Percentiles rank a stretch among this genome's conserved stretches.
Conservation (phyloP, 306 rosid species). For the Urtica urens region DNA sequence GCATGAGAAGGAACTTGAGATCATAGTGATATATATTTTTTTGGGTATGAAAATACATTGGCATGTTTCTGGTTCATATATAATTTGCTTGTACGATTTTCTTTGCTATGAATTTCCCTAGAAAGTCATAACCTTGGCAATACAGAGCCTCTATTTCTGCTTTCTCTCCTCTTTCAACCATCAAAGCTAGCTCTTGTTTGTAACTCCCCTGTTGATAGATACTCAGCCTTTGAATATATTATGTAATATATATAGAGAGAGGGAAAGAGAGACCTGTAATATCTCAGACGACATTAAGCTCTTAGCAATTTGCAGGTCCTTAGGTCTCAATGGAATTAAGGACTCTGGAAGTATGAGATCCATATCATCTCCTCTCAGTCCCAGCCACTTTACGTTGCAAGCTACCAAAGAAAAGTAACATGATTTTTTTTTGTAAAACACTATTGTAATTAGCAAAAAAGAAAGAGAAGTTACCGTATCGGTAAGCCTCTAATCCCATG, state of each 20-base stretch:
- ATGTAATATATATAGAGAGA: not conserved
- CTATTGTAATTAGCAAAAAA: too few relatives aligned
- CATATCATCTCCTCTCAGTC: constrained; percentile 59
- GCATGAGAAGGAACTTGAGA: too few relatives aligned
- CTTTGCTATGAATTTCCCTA: constrained; percentile 69
- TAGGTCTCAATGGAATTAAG: constrained; percentile 46
- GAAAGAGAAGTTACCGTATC: constrained; percentile 46
- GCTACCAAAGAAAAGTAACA: constrained; percentile 25
- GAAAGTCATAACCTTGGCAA: constrained; percentile 55
- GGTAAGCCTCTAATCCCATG: constrained; percentile 88
- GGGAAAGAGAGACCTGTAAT: constrained; percentile 35
- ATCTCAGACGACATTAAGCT: constrained; percentile 65
- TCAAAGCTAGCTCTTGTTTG: constrained; percentile 52
- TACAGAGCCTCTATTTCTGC: constrained; percentile 89
- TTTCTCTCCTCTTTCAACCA: constrained; percentile 54
- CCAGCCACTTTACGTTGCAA: constrained; percentile 82
- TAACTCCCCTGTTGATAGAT: constrained; percentile 54
- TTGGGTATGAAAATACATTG: too few relatives aligned
- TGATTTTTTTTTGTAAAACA: not conserved
- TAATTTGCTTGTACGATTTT: constrained; percentile 75
- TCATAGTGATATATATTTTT: too few relatives aligned
- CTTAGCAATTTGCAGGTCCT: constrained; percentile 70
- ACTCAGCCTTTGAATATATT: too few relatives aligned
- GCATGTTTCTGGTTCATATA: constrained; percentile 24
- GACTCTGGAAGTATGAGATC: constrained; percentile 52